phyloP scores from a whole-genome alignment of 1,139 yeast genomes.

The Yamadazyma membranifaciens region DNA sequence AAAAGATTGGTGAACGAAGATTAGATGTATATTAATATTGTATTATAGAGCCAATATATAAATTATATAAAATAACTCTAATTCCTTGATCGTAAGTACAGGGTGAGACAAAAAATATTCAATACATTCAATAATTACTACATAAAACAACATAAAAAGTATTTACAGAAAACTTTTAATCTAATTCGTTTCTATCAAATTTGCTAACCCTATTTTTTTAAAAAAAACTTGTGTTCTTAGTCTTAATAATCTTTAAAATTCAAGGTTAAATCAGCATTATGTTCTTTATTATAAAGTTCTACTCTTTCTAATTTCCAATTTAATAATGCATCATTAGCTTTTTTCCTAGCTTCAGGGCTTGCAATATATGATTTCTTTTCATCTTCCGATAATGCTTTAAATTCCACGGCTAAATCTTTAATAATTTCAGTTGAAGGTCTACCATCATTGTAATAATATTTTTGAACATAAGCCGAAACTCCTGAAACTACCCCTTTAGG shows the following conservation, averaged over 20 bases:
- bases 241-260: background rate
- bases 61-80: background rate
- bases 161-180: constrained; percentile 1
- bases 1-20: constrained; percentile 12
- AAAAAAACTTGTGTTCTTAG: background rate
- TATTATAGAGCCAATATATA: background rate
- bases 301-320: constrained; percentile 25
- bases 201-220: background rate
- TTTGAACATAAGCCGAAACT: constrained; percentile 32
- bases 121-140: background rate
- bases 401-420: constrained; percentile 26
- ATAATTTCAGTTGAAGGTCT: constrained; percentile 21
- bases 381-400: constrained; percentile 28
- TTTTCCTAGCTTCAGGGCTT: constrained; percentile 18
- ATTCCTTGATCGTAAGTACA: background rate
- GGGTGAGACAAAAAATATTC: background rate
- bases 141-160: constrained; percentile 1
- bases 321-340: constrained; percentile 20
- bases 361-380: constrained; percentile 32
- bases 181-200: background rate
- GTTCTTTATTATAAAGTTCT: constrained; percentile 12
- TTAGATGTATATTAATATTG: constrained; percentile 1
- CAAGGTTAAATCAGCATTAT: constrained; percentile 10
- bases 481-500: constrained; percentile 33
- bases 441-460: constrained; percentile 26